Evolutionary conservation across 805 yeast species (phyloP), one percentile per base, ranked within the genome.

Genomic region (Metschnikowia drakensbergensis): DNA sequence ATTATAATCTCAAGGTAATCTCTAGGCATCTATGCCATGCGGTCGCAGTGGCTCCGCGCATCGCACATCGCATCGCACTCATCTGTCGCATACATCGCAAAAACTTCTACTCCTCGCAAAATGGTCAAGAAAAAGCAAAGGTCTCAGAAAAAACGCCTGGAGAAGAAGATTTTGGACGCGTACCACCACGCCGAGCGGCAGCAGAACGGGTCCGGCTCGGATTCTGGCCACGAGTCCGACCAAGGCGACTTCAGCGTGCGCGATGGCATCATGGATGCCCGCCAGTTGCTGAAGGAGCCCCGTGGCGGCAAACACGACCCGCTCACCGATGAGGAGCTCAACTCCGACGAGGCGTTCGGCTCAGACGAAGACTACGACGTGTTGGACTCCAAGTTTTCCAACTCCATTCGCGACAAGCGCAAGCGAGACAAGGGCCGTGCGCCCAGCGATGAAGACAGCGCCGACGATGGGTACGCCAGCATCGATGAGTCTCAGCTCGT

Each of bases 261-360:
- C 10, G 71, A 64, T 44, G 76, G 77, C n/a, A 55, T 73, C 7
- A 53, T 73, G 62, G 71, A 72, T 61, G 76, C 77, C 13, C 61
- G 74, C 17, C 66, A 58, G 42, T 64, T 72, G 48, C 52, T 69
- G 38, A 62, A 61, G 30, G 53, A 52, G 13, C 37, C 37, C 6
- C 59, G 45, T 25, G 55, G 51, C 22, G 60, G 56, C 30, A 57
- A 52, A 37, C 60, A 55, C 39, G 63, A 58, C 33, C 66, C 59
- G 4, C 70, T 80, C 53, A 80, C 72, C 42, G 86, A 82, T 58
- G 87, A 82, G 59, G 87, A 86, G 51, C 71, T 86, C 40, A 88
- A 85, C 58, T 88, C 96, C 0, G 97, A 90, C 64, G 96, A 86
- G 58, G 96, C 96, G 0, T 67, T 88, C 50, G 96, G 94, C 0